These are phyloP conservation scores for Penicillium tannophilum DNA, from an alignment of 495 filamentous ascomycete species.

Conservation along the genomic window DNA sequence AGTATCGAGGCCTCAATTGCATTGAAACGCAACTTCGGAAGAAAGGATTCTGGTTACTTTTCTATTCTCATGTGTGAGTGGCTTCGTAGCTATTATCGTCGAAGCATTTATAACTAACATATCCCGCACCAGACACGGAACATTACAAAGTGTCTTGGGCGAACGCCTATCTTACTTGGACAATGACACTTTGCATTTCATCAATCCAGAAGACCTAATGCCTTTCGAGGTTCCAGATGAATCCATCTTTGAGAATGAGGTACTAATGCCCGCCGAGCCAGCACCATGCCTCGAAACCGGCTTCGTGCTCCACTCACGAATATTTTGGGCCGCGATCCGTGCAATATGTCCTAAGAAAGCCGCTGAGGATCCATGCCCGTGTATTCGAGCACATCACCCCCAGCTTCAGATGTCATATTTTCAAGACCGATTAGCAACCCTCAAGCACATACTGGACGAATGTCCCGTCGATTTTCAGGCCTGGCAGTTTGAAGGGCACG, in stretches of 20 bases:
- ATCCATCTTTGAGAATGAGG: constrained; percentile 25
- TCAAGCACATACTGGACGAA: neutral
- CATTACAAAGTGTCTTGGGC: neutral
- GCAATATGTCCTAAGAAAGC: constrained; percentile 1
- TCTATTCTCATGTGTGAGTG: constrained; percentile 28
- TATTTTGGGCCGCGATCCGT: constrained; percentile 24
- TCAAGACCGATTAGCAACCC: constrained; percentile 1
- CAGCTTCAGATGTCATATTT: constrained; percentile 15
- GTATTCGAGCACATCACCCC: constrained; percentile 16
- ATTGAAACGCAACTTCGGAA: constrained; percentile 31
- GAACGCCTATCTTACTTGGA: constrained; percentile 21
- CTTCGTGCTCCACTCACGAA: constrained; percentile 21
- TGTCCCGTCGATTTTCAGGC: neutral
- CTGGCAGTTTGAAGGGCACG: neutral
- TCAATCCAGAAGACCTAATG: constrained; percentile 26
- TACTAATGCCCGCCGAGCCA: constrained; percentile 8
- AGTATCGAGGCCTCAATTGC: constrained; percentile 25
- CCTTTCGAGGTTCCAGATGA: constrained; percentile 29
- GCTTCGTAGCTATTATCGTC: neutral
- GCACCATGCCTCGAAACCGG: constrained; percentile 16
- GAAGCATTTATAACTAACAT: neutral
- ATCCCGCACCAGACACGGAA: neutral
- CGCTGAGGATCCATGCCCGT: constrained; percentile 19
- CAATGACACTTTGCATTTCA: constrained; percentile 14
- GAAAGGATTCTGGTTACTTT: constrained; percentile 7